Base-by-base conservation (phyloP, 306 rosid genomes). In the Trifolium pratense region DNA sequence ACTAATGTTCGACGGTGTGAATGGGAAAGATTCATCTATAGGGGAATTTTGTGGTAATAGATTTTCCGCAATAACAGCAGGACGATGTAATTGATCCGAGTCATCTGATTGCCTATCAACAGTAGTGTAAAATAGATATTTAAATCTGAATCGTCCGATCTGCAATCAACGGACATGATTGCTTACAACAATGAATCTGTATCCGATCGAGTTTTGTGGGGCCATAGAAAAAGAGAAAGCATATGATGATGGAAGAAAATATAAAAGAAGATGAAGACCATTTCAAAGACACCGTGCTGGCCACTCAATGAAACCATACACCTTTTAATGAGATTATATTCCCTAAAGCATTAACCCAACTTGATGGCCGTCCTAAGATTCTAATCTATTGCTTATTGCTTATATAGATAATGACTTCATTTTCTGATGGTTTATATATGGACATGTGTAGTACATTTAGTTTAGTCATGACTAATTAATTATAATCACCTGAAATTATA, bases 351-450 rank as follows among this genome's bases (percentile, higher is more conserved):
- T 57, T 57, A 58, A 79, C 91, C 75, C 82, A 84, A 80, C 83
- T 80, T 68, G 36, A 37, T 80, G 88, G 91, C 91, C 97, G 86
- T 79, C 97, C 93, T 80, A 82, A 77, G 89, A 89, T 93, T 89
- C 92, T 80, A 67, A 75, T 76, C 2, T 18, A 63, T 40, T 65
- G 60, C n/a, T n/a, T n/a, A n/a, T n/a, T n/a, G n/a, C 84, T 84
- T 82, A 6, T 36, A n/a, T n/a, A n/a, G 85, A 89, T 79, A 78
- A 85, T 39, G 84, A 81, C 86, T 65, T 78, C 66, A 26, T 58
- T 45, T 77, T 45, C 45, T 71, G 37, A 39, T 49, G 20, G 1
- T 57, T 36, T 71, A 23, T 21, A 21, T 21, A 21, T 48, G 45
- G 34, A 26, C 66, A 59, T 71, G 52, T 66, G 72, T 40, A 75